phyloP scores from a whole-genome alignment of 1,284 basidiomycete genomes.

The Pyrrhoderma noxium region DNA sequence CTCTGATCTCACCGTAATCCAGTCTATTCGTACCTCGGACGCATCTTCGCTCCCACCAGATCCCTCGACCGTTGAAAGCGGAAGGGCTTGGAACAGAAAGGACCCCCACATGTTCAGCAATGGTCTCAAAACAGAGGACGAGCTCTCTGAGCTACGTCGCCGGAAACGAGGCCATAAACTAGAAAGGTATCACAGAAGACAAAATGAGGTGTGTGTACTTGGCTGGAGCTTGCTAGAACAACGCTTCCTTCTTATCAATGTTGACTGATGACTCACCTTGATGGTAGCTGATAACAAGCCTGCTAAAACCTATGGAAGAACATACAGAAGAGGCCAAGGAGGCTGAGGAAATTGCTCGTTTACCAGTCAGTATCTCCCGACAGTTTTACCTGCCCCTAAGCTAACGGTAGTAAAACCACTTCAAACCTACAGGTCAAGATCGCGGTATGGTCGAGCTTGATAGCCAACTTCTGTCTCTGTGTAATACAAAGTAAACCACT shows the following conservation, averaged over 20 bases:
- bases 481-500: constrained; percentile 55
- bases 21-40: neutral
- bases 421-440: constrained; percentile 62
- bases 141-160: constrained; percentile 52
- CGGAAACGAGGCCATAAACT: constrained; percentile 53
- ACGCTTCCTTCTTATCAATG: constrained; percentile 4
- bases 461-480: constrained; percentile 67
- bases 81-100: neutral
- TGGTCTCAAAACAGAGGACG: constrained; percentile 50
- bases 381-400: neutral
- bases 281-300: constrained; percentile 63
- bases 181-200: constrained; percentile 68
- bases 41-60: neutral
- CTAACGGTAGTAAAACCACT: constrained; percentile 20
- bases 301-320: constrained; percentile 86
- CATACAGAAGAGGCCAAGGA: constrained; percentile 70
- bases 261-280: constrained; percentile 11
- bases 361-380: constrained; percentile 43
- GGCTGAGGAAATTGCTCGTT: constrained; percentile 53
- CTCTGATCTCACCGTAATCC: too few relatives aligned
- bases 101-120: constrained; percentile 60
- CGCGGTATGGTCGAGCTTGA: constrained; percentile 78
- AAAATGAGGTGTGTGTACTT: constrained; percentile 62
- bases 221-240: constrained; percentile 7
- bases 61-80: neutral